Conservation (phyloP, 441 rosid species). For the Isatis lusitanica region DNA sequence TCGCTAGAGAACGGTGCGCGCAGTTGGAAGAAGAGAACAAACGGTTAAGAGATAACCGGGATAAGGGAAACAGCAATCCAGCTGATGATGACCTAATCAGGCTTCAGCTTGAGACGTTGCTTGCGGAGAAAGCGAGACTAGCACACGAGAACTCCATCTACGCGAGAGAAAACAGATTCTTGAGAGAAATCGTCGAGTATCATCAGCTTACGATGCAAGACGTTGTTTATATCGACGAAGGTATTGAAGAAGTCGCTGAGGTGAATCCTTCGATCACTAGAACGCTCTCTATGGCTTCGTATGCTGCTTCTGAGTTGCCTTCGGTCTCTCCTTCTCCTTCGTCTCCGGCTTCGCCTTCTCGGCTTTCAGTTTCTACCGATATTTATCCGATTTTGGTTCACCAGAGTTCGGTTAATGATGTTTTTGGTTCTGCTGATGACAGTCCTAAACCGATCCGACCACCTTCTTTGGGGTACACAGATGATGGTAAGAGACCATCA, state of each 20-base stretch:
- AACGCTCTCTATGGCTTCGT: conserved; percentile 53
- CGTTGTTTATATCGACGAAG: conserved; percentile 84
- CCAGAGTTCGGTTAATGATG: conserved; percentile 35
- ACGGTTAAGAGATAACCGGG: conserved; percentile 78
- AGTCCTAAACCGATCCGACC: conserved; percentile 38
- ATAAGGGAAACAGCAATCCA: conserved; percentile 62
- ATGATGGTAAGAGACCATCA: conserved; percentile 38
- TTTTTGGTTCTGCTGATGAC: neutral
- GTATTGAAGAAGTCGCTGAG: conserved; percentile 79
- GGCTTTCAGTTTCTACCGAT: conserved; percentile 39
- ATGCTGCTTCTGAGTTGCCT: conserved; percentile 52
- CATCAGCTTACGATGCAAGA: conserved; percentile 98
- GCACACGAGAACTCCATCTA: conserved; percentile 84
- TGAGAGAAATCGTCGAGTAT: conserved; percentile 93
- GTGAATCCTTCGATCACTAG: conserved; percentile 57
- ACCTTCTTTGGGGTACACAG: conserved; percentile 27
- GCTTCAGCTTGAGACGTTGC: conserved; percentile 87
- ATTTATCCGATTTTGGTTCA: conserved; percentile 33
- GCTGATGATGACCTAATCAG: conserved; percentile 95
- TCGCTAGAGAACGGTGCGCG: conserved; percentile 80
- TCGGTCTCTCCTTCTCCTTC: conserved; percentile 39
- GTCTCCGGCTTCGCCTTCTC: conserved; percentile 37
- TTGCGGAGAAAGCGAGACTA: conserved; percentile 94
- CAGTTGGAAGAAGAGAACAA: conserved; percentile 94
- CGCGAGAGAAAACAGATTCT: conserved; percentile 83